These are phyloP conservation scores for Pisolithus sp. DNA, from an alignment of 768 basidiomycete genomes.

Conservation along the genomic window DNA sequence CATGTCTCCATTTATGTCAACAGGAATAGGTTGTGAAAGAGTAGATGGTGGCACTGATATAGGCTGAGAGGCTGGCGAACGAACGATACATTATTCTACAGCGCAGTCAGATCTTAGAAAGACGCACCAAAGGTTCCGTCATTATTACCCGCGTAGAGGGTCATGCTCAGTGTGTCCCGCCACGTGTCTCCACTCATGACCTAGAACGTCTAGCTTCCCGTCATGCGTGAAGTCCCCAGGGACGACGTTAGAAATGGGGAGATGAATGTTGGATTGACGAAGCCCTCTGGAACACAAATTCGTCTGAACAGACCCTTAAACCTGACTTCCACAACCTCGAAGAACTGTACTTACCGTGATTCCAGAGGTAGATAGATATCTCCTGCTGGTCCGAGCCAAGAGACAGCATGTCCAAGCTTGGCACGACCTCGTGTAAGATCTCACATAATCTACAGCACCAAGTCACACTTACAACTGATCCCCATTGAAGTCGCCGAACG, in stretches of 20 bases:
- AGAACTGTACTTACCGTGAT: constrained; percentile 51
- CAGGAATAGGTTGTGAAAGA: constrained; percentile 72
- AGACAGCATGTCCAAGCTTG: constrained; percentile 75
- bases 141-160: constrained; percentile 60
- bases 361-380: constrained; percentile 75
- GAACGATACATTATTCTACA: background rate
- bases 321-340: background rate
- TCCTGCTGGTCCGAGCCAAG: constrained; percentile 71
- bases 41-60: constrained; percentile 58
- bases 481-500: constrained; percentile 93
- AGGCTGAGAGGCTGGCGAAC: constrained; percentile 25
- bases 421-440: background rate
- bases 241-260: constrained; percentile 71
- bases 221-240: constrained; percentile 93
- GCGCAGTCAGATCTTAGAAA: background rate
- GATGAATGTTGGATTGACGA: constrained; percentile 48
- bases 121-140: constrained; percentile 61
- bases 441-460: background rate
- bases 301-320: constrained; percentile 34
- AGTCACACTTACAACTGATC: constrained; percentile 76
- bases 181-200: constrained; percentile 66
- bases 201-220: constrained; percentile 82
- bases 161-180: constrained; percentile 53
- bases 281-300: constrained; percentile 49
- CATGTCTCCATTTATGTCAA: constrained; percentile 86